Percentiles rank a stretch among this genome's conserved stretches.
Conservation (phyloP, 108 stramenopile species). For the Epithemia pelagica region DNA sequence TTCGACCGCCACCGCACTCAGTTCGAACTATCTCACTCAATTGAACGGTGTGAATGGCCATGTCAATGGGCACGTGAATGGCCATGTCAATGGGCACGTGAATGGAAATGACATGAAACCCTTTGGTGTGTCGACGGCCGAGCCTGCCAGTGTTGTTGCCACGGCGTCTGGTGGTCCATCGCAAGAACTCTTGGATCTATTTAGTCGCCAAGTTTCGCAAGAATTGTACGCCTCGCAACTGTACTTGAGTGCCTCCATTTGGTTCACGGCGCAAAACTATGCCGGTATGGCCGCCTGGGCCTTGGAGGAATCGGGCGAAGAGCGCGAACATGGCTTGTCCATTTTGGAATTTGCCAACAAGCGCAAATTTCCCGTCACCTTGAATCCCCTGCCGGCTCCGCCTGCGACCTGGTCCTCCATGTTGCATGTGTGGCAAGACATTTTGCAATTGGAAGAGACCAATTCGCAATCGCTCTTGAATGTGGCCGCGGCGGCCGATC, state of each 20-base stretch:
- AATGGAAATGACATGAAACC: not conserved
- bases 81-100: not conserved
- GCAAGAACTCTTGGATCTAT: conserved; percentile 9
- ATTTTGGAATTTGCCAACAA: conserved; percentile 28
- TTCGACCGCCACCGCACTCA: not conserved
- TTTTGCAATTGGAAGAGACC: conserved; percentile 16
- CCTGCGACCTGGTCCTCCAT: conserved; percentile 13
- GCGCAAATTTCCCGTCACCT: conserved; percentile 5
- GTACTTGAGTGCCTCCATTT: conserved; percentile 29
- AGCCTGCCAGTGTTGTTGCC: not conserved
- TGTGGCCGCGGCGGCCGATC: conserved; percentile 20
- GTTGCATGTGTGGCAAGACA: conserved; percentile 22
- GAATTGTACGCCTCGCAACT: conserved; percentile 25
- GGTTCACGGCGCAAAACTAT: conserved; percentile 15
- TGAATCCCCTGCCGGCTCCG: conserved; percentile 23
- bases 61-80: not conserved
- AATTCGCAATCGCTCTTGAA: conserved; percentile 23
- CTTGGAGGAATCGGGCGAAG: conserved; percentile 28
- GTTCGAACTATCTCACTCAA: not conserved
- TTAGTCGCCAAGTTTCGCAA: conserved; percentile 23
- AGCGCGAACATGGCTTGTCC: conserved; percentile 21
- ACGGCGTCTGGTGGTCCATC: not conserved
- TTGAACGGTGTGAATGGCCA: not conserved
- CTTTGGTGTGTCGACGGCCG: not conserved
- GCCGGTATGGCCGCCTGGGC: conserved; percentile 31